Base-by-base conservation (phyloP, 2,329 filamentous ascomycete species). In the Pseudogymnoascus sp. region DNA sequence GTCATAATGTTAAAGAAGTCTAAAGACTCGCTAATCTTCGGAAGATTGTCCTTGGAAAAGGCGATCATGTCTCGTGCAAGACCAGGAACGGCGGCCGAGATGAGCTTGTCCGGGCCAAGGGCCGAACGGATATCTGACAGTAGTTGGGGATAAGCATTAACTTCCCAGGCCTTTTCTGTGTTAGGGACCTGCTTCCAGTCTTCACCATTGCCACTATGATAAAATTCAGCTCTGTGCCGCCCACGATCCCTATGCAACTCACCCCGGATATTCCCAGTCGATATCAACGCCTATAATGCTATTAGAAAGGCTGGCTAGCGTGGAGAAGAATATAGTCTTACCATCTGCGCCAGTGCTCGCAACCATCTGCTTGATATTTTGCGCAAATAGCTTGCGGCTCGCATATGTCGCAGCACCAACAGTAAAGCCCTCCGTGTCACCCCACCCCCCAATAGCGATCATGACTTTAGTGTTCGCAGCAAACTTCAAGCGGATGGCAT, bases 381-480 rank as follows among this genome's bases (percentile, higher is more conserved):
- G 76, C 1, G 87, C 85, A 74, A 88, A 92, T 6, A 74, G 75
- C 64, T 78, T 76, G 14, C 86, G 81, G 1, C 79, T 80, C 5
- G 73, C 67, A 0, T 81, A 77, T 3, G 79, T 78, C 60, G 76
- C 78, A 1, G 85, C 83, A 0, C 81, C 87, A 8, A 71, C 72
- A 0, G 81, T 79, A 69, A 90, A 91, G 0, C 87, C 88, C 5
- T 73, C 71, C 0, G 82, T 85, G 64, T 90, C 86, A 0, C 87
- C 88, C 88, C 89, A 92, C 60, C 88, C 89, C 9, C 89, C 89
- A 65, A 92, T 84, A 19, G 89, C 87, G 38, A 91, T 79, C 76
- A 88, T 81, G 22, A 91, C 74, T 67, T 88, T 86, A 19, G 86
- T 85, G 25, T 77, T 77, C 0, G 73, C 64, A 5, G 73, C 73